phyloP scores from a whole-genome alignment of 2,329 filamentous ascomycete genomes.

The Colletotrichum liaoningense region DNA sequence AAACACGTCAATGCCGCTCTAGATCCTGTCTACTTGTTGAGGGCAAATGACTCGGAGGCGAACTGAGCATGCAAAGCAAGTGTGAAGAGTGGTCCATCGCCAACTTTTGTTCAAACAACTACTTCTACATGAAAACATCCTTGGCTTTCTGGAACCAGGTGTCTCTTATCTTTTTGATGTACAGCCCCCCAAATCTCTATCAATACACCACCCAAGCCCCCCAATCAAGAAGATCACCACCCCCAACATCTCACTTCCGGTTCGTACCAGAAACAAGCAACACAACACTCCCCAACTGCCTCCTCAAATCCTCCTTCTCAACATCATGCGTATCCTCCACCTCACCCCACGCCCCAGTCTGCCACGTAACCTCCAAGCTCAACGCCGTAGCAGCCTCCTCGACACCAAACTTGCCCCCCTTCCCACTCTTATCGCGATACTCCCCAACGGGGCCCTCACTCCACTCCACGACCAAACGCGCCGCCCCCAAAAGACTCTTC shows the following conservation, averaged over 20 bases:
- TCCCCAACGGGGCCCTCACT: conserved; percentile 71
- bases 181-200: background rate
- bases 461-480: conserved; percentile 87
- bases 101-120: background rate
- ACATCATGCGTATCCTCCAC: conserved; percentile 99
- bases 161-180: background rate
- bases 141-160: background rate
- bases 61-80: too few relatives aligned
- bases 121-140: background rate
- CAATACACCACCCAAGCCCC: background rate
- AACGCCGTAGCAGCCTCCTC: conserved; percentile 84
- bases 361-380: conserved; percentile 89
- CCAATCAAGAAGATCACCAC: background rate
- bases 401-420: conserved; percentile 72
- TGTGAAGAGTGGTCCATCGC: background rate
- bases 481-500: conserved; percentile 86
- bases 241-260: background rate
- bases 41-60: too few relatives aligned
- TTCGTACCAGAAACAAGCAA: conserved; percentile 77
- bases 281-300: conserved; percentile 89
- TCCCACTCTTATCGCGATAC: conserved; percentile 37
- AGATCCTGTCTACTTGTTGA: too few relatives aligned
- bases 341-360: conserved; percentile 92
- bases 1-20: too few relatives aligned
- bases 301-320: conserved; percentile 86